Conservation (phyloP, 2,329 filamentous ascomycete species). For the Sphaerulina populicola region DNA sequence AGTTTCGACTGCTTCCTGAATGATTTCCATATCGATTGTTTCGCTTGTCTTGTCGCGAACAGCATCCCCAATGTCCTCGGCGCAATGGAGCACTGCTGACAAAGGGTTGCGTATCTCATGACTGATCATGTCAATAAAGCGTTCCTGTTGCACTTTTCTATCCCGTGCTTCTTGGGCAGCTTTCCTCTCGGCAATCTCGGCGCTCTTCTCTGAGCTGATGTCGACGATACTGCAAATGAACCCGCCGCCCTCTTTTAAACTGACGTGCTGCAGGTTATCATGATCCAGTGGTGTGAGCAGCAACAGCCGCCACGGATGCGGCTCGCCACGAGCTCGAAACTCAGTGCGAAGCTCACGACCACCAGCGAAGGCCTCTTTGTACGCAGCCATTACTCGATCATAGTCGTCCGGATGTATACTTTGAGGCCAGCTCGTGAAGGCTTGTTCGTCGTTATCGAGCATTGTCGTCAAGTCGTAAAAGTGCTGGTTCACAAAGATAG, state of each 20-base stretch:
- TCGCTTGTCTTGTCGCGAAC: conserved; percentile 15
- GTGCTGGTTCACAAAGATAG: conserved; percentile 41
- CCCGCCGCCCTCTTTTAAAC: conserved; percentile 33
- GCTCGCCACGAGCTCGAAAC: conserved; percentile 34
- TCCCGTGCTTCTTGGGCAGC: conserved; percentile 39
- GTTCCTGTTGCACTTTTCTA: conserved; percentile 40
- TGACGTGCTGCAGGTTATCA: conserved; percentile 30
- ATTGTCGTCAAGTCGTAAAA: conserved; percentile 43
- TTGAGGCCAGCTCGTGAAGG: conserved; percentile 41
- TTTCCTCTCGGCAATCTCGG: conserved; percentile 37
- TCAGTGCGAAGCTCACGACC: conserved; percentile 37
- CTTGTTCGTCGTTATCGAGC: conserved; percentile 30
- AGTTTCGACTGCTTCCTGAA: conserved; percentile 27
- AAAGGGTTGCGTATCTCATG: conserved; percentile 36
- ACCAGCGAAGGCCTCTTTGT: conserved; percentile 36
- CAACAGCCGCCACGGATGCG: conserved; percentile 37
- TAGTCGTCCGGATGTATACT: conserved; percentile 41
- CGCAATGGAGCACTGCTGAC: conserved; percentile 36
- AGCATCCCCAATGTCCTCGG: conserved; percentile 37
- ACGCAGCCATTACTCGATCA: conserved; percentile 39
- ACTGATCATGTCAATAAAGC: conserved; percentile 41
- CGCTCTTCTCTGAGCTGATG: conserved; percentile 40
- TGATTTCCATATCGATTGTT: conserved; percentile 18
- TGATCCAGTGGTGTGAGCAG: conserved; percentile 38
- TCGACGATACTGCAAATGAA: conserved; percentile 43